Percentiles rank a stretch among this genome's conserved stretches.
Conservation (phyloP, 169 alveolate species). For the Cryptosporidium parvum region DNA sequence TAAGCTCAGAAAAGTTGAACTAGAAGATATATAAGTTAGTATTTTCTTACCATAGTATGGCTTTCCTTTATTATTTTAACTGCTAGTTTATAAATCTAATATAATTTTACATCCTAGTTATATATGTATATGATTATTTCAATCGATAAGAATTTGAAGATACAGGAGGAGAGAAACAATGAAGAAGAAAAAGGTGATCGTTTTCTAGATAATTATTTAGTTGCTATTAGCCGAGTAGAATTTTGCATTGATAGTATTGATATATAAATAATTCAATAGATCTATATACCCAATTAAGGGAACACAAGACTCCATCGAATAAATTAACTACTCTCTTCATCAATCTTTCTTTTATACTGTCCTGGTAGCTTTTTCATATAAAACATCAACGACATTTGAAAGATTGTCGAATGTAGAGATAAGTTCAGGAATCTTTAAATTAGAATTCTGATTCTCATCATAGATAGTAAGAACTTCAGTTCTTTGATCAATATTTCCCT, state of each 20-base stretch:
- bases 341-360: neutral
- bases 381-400: slow-evolving; percentile 85
- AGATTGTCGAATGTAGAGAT: slow-evolving; percentile 82
- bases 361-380: slow-evolving; percentile 84
- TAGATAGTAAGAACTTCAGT: slow-evolving; percentile 91
- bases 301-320: no score
- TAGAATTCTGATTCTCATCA: slow-evolving; percentile 85
- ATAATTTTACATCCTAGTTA: neutral
- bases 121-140: no score
- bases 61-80: neutral
- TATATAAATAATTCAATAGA: neutral
- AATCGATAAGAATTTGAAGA: neutral
- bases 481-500: slow-evolving; percentile 96
- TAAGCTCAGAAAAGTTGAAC: slow-evolving; percentile 5
- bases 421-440: slow-evolving; percentile 82
- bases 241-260: neutral
- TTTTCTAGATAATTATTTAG: neutral
- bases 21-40: neutral
- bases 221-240: neutral
- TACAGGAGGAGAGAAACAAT: neutral
- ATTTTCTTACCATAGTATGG: neutral
- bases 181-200: no score
- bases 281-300: neutral
- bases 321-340: neutral
- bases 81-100: neutral